These are phyloP conservation scores for Rutidosis leptorrhynchoides DNA, from an alignment of 129 eudicot genomes.

Conservation along the genomic window DNA sequence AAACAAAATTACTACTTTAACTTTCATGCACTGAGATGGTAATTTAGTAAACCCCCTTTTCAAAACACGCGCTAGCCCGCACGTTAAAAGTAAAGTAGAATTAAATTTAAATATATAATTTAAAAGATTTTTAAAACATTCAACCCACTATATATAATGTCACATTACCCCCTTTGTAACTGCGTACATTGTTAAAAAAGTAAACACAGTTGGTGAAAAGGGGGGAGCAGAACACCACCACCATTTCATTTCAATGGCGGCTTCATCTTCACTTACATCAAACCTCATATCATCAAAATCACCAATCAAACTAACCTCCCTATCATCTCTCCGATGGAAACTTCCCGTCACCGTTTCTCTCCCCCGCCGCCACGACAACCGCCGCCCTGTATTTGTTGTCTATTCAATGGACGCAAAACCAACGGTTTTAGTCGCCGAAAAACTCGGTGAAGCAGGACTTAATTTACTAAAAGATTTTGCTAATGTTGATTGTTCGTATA, in stretches of 20 bases:
- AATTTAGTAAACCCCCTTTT: neutral
- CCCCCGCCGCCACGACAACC: conserved; percentile 37
- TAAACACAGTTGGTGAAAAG: neutral
- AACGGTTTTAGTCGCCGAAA: conserved; percentile 91
- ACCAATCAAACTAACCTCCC: conserved; percentile 7
- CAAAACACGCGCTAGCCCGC: neutral
- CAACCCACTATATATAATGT: conserved; percentile 21
- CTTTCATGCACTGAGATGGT: too few species aligned
- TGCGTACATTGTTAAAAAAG: conserved; percentile 16
- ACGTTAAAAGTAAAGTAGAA: too few species aligned
- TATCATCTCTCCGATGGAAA: conserved; percentile 40
- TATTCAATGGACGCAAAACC: conserved; percentile 62
- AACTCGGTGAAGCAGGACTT: conserved; percentile 85
- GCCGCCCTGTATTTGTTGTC: conserved; percentile 35
- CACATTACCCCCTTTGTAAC: conserved; percentile 28
- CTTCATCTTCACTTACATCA: neutral
- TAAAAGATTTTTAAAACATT: neutral
- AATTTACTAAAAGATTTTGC: conserved; percentile 70
- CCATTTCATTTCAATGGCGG: neutral
- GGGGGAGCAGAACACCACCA: neutral
- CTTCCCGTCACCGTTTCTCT: conserved; percentile 37
- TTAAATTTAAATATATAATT: too few species aligned
- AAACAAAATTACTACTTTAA: too few species aligned
- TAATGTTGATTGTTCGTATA: conserved; percentile 90
- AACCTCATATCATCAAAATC: neutral